Percentiles rank a stretch among this genome's conserved stretches.
phyloP scores from a whole-genome alignment of 1,139 yeast genomes.

The Blastobotrys serpentis region DNA sequence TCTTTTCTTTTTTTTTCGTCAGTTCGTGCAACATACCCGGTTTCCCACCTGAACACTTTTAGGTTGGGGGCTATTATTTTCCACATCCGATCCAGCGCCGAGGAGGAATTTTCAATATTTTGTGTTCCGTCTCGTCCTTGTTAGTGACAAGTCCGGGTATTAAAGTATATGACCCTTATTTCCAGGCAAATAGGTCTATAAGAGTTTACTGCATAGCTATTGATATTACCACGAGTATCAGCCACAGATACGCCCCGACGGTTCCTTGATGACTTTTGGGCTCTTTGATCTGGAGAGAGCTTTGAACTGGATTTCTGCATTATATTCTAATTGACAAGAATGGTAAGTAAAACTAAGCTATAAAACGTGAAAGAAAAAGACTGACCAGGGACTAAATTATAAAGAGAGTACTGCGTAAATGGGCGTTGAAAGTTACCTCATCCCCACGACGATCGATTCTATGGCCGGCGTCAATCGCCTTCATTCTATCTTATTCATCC shows the following conservation, averaged over 20 bases:
- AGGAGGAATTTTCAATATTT: background rate
- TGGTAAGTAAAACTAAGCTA: conserved; percentile 4
- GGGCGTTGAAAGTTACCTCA: conserved; percentile 37
- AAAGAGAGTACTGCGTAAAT: conserved; percentile 21
- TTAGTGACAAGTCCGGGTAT: too few relatives aligned
- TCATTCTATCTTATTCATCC: conserved; percentile 54
- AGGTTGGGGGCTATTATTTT: background rate
- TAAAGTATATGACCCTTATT: too few relatives aligned
- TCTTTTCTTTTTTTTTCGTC: background rate
- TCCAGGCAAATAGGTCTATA: too few relatives aligned
- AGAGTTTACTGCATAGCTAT: too few relatives aligned
- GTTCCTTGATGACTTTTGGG: too few relatives aligned
- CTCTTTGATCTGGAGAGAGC: background rate
- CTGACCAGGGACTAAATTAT: background rate
- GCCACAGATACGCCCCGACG: too few relatives aligned
- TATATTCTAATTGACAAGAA: background rate
- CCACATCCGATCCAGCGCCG: background rate
- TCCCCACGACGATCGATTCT: conserved; percentile 49
- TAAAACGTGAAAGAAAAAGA: background rate
- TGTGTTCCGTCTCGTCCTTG: background rate
- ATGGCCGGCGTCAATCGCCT: conserved; percentile 50
- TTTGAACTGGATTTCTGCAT: too few relatives aligned
- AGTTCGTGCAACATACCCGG: background rate
- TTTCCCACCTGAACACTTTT: background rate
- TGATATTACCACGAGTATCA: too few relatives aligned